A percentile compares a stretch with the other conserved stretches of the same genome.
These are phyloP conservation scores for Ascoidea asiatica DNA, from an alignment of 805 yeast species.

Conservation along the genomic window DNA sequence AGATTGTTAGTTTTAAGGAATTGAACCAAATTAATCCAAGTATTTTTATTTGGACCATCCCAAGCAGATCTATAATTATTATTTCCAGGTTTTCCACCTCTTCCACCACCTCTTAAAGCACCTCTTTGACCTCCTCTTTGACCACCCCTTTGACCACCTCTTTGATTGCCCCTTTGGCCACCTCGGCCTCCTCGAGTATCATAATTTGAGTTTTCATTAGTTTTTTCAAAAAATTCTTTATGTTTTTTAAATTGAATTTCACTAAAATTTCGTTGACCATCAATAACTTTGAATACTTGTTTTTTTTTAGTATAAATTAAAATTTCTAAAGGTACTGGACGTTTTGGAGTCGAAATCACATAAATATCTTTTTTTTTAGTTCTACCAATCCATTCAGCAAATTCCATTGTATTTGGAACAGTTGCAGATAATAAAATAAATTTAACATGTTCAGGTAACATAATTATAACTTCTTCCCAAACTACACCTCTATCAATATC, in stretches of 20 bases:
- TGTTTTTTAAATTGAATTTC: conserved; percentile 53
- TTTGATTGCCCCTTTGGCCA: conserved; percentile 12
- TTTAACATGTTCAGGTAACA: conserved; percentile 94
- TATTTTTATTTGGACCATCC: conserved; percentile 65
- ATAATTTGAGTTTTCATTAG: conserved; percentile 25
- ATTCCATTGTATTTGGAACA: conserved; percentile 95
- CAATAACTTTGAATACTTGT: conserved; percentile 61
- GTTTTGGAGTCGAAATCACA: conserved; percentile 89
- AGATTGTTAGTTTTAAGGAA: conserved; percentile 51
- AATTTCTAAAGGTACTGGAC: conserved; percentile 93
- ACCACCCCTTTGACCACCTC: conserved; percentile 16
- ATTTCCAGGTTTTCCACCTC: conserved; percentile 17
- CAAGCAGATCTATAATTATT: conserved; percentile 16
- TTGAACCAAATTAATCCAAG: conserved; percentile 67
- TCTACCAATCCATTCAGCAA: conserved; percentile 98
- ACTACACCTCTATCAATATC: conserved; percentile 97
- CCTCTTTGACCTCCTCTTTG: conserved; percentile 19
- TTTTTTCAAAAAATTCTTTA: conserved; percentile 32
- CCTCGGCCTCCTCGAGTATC: conserved; percentile 32
- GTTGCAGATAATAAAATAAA: conserved; percentile 89
- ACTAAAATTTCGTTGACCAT: conserved; percentile 55
- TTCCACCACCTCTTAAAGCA: conserved; percentile 21
- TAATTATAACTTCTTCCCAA: conserved; percentile 97
- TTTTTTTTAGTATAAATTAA: conserved; percentile 72
- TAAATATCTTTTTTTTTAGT: conserved; percentile 93